These are phyloP conservation scores for Talaromyces rugulosus DNA, from an alignment of 2,329 filamentous ascomycete species.

Conservation along the genomic window DNA sequence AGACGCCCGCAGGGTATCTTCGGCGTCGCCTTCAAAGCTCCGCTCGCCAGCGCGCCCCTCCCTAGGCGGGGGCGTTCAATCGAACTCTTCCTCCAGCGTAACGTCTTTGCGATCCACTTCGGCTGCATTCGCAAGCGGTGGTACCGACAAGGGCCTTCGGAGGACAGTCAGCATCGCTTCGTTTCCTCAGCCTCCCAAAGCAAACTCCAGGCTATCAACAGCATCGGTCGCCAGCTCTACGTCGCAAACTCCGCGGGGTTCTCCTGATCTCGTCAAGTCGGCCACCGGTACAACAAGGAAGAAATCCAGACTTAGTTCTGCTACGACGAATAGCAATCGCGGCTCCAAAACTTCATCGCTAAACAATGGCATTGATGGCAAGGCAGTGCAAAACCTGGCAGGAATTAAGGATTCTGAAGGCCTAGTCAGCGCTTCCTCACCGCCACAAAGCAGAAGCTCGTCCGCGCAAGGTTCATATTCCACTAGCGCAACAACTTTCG, in stretches of 20 bases:
- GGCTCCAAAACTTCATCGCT: slow-evolving; percentile 63
- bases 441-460: slow-evolving; percentile 82
- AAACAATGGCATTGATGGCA: slow-evolving; percentile 67
- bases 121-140: slow-evolving; percentile 49
- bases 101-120: slow-evolving; percentile 55
- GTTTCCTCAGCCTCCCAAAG: slow-evolving; percentile 83
- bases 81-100: slow-evolving; percentile 49
- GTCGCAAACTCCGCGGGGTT: slow-evolving; percentile 16
- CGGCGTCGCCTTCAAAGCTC: slow-evolving; percentile 49
- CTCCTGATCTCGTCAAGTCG: slow-evolving; percentile 44
- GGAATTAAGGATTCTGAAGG: slow-evolving; percentile 68
- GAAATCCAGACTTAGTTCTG: slow-evolving; percentile 54
- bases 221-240: slow-evolving; percentile 37
- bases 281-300: slow-evolving; percentile 48
- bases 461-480: slow-evolving; percentile 91
- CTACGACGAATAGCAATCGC: slow-evolving; percentile 48
- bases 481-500: slow-evolving; percentile 82
- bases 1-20: slow-evolving; percentile 41
- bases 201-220: slow-evolving; percentile 61
- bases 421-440: slow-evolving; percentile 72
- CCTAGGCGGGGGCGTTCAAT: slow-evolving; percentile 46
- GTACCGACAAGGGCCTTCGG: slow-evolving; percentile 65
- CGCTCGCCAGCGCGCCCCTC: slow-evolving; percentile 54
- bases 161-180: slow-evolving; percentile 92
- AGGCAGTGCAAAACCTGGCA: slow-evolving; percentile 60